Conservation (phyloP, 768 basidiomycete species). For the Holtermanniella nyarrowii region DNA sequence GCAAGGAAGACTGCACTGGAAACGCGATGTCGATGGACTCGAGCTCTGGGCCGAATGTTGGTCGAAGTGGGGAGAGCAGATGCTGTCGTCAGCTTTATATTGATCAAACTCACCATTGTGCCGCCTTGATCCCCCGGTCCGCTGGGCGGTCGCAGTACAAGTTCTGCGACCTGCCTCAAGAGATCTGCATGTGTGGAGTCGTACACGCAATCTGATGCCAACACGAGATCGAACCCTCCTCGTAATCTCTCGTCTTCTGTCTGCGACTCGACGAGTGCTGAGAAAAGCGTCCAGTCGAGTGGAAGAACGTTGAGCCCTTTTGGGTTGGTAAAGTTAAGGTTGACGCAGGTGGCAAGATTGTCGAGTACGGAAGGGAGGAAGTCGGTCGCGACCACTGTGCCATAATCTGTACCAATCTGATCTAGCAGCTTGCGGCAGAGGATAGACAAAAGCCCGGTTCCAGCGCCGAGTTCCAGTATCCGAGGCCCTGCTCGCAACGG, state of each 20-base stretch:
- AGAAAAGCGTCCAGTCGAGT: slow-evolving; percentile 38
- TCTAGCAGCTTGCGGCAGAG: slow-evolving; percentile 34
- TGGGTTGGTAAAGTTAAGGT: slow-evolving; percentile 26
- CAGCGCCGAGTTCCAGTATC: slow-evolving; percentile 38
- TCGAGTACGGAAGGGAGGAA: slow-evolving; percentile 32
- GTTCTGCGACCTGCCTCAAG: slow-evolving; percentile 29
- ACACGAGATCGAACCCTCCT: slow-evolving; percentile 31
- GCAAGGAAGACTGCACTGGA: slow-evolving; percentile 20
- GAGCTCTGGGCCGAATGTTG: slow-evolving; percentile 38
- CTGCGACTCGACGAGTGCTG: slow-evolving; percentile 10
- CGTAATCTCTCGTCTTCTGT: background rate
- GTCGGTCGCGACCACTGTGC: slow-evolving; percentile 32
- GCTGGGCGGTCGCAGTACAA: slow-evolving; percentile 30
- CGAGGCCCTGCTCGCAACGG: slow-evolving; percentile 7
- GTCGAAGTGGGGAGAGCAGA: slow-evolving; percentile 36
- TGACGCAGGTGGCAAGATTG: slow-evolving; percentile 36
- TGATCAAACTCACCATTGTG: slow-evolving; percentile 32
- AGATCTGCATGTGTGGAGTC: slow-evolving; percentile 37
- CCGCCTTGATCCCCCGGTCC: slow-evolving; percentile 27
- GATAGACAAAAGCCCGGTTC: slow-evolving; percentile 37
- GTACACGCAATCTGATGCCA: slow-evolving; percentile 40
- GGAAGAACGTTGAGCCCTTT: slow-evolving; percentile 18
- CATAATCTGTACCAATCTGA: slow-evolving; percentile 1
- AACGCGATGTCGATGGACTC: slow-evolving; percentile 35
- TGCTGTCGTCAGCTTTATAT: slow-evolving; percentile 19